Evolutionary conservation across 345 rosid species (phyloP).

Genomic region (Raphanus raphanistrum): DNA sequence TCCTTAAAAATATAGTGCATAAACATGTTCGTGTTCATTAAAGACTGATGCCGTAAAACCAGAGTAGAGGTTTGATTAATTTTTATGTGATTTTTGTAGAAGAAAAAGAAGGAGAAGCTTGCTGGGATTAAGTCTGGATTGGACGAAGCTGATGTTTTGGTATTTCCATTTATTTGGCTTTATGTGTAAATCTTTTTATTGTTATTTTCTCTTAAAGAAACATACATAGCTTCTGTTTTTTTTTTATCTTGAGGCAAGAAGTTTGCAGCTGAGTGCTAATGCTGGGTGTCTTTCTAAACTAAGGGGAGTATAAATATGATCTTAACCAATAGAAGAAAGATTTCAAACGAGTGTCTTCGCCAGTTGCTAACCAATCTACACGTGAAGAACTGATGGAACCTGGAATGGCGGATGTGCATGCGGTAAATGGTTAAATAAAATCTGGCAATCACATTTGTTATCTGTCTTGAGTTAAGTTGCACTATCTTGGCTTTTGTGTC

Average conservation of each 20-base stretch:
- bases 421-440: slow-evolving; percentile 37
- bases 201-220: not conserved
- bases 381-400: slow-evolving; percentile 68
- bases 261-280: not conserved
- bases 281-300: too few relatives aligned
- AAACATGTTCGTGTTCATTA: not conserved
- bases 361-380: slow-evolving; percentile 47
- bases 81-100: too few relatives aligned
- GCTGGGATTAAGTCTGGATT: slow-evolving; percentile 65
- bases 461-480: not conserved
- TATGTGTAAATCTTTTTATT: not conserved
- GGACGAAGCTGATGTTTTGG: slow-evolving; percentile 86
- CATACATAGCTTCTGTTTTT: not conserved
- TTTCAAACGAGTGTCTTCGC: slow-evolving; percentile 52
- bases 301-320: slow-evolving; percentile 45
- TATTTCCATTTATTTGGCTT: slow-evolving; percentile 8
- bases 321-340: slow-evolving; percentile 73
- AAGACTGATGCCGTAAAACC: not conserved
- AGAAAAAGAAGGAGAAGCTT: slow-evolving; percentile 10
- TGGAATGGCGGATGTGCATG: slow-evolving; percentile 49
- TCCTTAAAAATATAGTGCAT: not conserved
- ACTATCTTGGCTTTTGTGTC: not conserved
- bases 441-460: not conserved
- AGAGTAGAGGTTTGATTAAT: not conserved
- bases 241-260: not conserved